Evolutionary conservation across 768 basidiomycete genomes (phyloP).

Genomic region (Termitomyces bulborhizus): DNA sequence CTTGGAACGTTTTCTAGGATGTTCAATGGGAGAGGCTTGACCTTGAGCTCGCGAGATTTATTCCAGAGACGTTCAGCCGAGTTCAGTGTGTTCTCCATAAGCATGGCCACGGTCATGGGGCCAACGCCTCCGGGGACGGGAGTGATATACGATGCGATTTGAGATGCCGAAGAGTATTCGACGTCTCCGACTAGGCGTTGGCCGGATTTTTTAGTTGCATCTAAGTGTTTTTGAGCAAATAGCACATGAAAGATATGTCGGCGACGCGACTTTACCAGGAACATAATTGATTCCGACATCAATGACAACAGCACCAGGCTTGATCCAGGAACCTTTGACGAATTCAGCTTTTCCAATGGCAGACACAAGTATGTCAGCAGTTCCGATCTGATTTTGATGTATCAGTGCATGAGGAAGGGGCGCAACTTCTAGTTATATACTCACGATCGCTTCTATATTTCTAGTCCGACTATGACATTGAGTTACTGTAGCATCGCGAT

Average conservation of each 20-base stretch:
- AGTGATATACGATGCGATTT: slow-evolving; percentile 85
- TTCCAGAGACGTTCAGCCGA: slow-evolving; percentile 83
- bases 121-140: slow-evolving; percentile 99
- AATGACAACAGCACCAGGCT: slow-evolving; percentile 91
- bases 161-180: slow-evolving; percentile 70
- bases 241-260: not conserved
- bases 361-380: slow-evolving; percentile 89
- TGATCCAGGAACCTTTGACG: slow-evolving; percentile 91
- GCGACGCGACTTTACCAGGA: slow-evolving; percentile 45
- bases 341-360: slow-evolving; percentile 94
- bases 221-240: slow-evolving; percentile 28
- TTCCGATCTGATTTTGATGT: slow-evolving; percentile 50
- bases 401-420: not conserved
- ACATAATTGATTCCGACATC: slow-evolving; percentile 98
- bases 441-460: slow-evolving; percentile 72
- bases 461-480: slow-evolving; percentile 93
- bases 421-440: slow-evolving; percentile 25
- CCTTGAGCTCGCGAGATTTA: slow-evolving; percentile 53
- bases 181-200: slow-evolving; percentile 96
- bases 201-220: slow-evolving; percentile 89
- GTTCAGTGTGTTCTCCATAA: slow-evolving; percentile 90
- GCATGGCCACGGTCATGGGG: slow-evolving; percentile 98
- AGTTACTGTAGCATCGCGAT: slow-evolving; percentile 91
- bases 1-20: slow-evolving; percentile 85
- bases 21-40: slow-evolving; percentile 76